Percentiles rank a stretch among this genome's conserved stretches.
Conservation (phyloP, 148 eudicot species). For the Suaeda aralocaspica region DNA sequence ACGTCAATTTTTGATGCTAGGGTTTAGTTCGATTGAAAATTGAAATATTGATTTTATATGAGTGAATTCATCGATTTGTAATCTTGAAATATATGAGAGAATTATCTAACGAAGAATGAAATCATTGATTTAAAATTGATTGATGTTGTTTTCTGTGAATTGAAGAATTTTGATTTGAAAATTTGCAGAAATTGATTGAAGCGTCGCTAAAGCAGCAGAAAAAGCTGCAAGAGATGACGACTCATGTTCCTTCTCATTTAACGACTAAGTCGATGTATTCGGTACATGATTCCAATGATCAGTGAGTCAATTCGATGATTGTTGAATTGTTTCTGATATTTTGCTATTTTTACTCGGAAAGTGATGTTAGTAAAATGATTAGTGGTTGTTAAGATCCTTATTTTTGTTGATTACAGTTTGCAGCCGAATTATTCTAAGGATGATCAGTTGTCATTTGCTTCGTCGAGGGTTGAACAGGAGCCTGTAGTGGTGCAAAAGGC, state of each 20-base stretch:
- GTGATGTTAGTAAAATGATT: not conserved
- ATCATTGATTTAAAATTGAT: too few species aligned
- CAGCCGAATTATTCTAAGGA: slow-evolving; percentile 33
- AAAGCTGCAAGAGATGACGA: slow-evolving; percentile 66
- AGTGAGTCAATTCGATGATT: slow-evolving; percentile 28
- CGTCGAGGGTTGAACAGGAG: slow-evolving; percentile 48
- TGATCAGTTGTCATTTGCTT: slow-evolving; percentile 28
- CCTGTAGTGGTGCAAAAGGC: slow-evolving; percentile 54
- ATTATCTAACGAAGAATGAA: too few species aligned
- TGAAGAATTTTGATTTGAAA: not conserved
- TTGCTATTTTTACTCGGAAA: not conserved
- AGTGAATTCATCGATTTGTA: not conserved
- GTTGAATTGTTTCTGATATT: not conserved
- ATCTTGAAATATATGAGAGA: not conserved
- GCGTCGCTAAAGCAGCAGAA: slow-evolving; percentile 68
- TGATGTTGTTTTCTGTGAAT: not conserved
- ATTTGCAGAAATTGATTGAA: slow-evolving; percentile 69
- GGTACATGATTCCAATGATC: slow-evolving; percentile 31
- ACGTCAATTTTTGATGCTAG: not conserved
- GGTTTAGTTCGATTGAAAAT: slow-evolving; percentile 9
- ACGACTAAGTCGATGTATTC: slow-evolving; percentile 31
- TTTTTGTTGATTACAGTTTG: slow-evolving; percentile 32
- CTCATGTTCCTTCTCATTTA: slow-evolving; percentile 49
- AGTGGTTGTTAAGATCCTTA: not conserved
- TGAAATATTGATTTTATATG: not conserved